These are phyloP conservation scores for Globisporangium heterothallicum DNA, from an alignment of 352 stramenopile species.

Conservation along the genomic window DNA sequence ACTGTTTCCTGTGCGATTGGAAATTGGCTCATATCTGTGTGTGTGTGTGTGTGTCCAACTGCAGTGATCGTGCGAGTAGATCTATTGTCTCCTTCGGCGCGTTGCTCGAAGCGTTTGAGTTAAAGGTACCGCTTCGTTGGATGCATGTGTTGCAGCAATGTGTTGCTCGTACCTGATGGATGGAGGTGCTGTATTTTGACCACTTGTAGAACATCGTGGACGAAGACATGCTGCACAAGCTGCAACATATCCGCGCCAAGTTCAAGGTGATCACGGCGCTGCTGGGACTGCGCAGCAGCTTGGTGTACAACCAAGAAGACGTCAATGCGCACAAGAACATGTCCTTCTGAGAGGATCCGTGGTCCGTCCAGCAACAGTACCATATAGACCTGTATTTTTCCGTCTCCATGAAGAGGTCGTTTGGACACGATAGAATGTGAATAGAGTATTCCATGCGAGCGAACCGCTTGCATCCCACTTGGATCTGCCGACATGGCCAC, in stretches of 20 bases:
- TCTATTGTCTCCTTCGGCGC: constrained; percentile 51
- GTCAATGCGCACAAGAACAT: constrained; percentile 79
- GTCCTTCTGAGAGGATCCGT: constrained; percentile 45
- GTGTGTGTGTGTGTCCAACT: neutral
- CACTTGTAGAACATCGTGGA: constrained; percentile 62
- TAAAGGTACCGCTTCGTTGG: too few relatives aligned
- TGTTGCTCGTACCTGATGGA: neutral
- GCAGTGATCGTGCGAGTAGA: constrained; percentile 48
- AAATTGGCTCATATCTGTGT: constrained; percentile 7
- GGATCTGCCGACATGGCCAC: too few relatives aligned
- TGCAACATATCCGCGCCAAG: constrained; percentile 75
- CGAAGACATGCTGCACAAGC: constrained; percentile 63
- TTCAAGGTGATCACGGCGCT: constrained; percentile 77
- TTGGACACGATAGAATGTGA: too few relatives aligned
- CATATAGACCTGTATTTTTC: too few relatives aligned
- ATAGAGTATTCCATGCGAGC: too few relatives aligned
- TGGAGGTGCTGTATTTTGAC: neutral
- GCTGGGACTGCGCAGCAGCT: constrained; percentile 36
- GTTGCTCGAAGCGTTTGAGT: constrained; percentile 48
- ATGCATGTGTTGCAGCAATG: neutral
- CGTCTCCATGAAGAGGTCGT: too few relatives aligned
- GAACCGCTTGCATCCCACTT: too few relatives aligned
- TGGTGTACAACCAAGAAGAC: constrained; percentile 69
- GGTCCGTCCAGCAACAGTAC: neutral
- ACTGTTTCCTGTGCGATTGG: too few relatives aligned